Base-by-base conservation (phyloP, 352 stramenopile genomes). In the Phytophthora sansomeana region DNA sequence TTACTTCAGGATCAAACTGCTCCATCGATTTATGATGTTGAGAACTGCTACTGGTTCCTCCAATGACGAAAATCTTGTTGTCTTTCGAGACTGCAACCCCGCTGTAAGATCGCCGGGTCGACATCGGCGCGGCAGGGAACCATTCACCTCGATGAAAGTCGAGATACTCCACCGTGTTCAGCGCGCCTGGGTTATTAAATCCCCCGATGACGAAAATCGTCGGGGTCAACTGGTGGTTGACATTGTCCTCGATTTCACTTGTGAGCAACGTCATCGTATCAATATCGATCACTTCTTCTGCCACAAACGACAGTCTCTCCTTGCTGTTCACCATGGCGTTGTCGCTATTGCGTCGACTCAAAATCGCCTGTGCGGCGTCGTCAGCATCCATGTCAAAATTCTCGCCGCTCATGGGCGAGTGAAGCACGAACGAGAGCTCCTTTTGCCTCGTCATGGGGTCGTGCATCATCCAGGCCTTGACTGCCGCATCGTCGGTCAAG, bases 151-250 rank as follows among this genome's bases (percentile, higher is more conserved):
- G 60, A 42, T 90, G 76, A 46, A 90, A 89, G 43, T 93, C 85
- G 6, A 93, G 58, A 44, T 84, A 88, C 58, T 93, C 85, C 24
- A 90, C 75, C 2, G 75, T 77, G 24, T 81, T 78, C 11, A 91
- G 55, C 21, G 82, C 78, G 1, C 68, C 79, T 4, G 81, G 77
- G 0, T 81, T 84, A 46, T 90, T 90, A 33, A 90, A 89, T 0
- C 85, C 85, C n/a, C 85, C 85, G 29, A 92, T 79, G 3, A 75
- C 85, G 50, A 92, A 89, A 57, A 91, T 81, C 10, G 81, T 83
- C 11, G 85, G 82, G 3, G 72, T 88, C 30, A 67, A 39, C 17
- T 70, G 63, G 13, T 65, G 53, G 11, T 67, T 67, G 1, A 24
- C n/a, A 35, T 51, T 39, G 7, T 51, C 17, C 29, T 66, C 28